Evolutionary conservation across 306 rosid genomes (phyloP), one percentile per base, ranked within the genome.

Genomic region (Herpetospermum pedunculosum): DNA sequence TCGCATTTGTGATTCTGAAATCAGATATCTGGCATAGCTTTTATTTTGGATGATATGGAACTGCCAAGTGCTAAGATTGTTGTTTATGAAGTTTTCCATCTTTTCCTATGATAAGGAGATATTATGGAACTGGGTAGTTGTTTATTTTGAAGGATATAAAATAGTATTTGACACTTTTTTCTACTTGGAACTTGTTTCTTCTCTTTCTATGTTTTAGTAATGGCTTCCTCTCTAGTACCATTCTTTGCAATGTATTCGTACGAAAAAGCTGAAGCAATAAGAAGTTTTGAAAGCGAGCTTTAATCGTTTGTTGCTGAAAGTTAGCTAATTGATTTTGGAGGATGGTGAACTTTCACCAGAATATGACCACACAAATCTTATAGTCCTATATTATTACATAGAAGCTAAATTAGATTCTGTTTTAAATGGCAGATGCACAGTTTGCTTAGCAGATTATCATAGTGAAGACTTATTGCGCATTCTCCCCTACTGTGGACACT

Each of bases 401-500:
- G 79, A 81, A 34, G 78, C 14, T 47, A 58, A 78, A 74, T 40
- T 75, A 47, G 29, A 34, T 64, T 82, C 43, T 80, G 65, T 78
- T 78, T 58, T 3, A 14, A 73, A 63, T 71, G 72, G 75, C 79
- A 93, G 98, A 76, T 93, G 98, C 79, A 81, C 96, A 43, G 88
- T 91, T 64, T 93, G 98, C 84, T 91, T 90, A 0, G 80, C 91
- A 16, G 97, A 93, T 37, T 93, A 90, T 88, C 89, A 77, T 21
- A 78, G 83, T 2, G 92, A 89, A 46, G 98, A 93, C 73, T 44
- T 84, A 43, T 68, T 93, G 80, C 96, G 97, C 46, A 90, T 93
- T 75, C 98, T 93, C 46, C 98, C 98, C 6, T 78, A 81, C 40
- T 93, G 98, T 34, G 96, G 90, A 16, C 98, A 93, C 86, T 93